Evolutionary conservation across 2,329 filamentous ascomycete genomes (phyloP).

Genomic region (Colletotrichum tamarilloi): DNA sequence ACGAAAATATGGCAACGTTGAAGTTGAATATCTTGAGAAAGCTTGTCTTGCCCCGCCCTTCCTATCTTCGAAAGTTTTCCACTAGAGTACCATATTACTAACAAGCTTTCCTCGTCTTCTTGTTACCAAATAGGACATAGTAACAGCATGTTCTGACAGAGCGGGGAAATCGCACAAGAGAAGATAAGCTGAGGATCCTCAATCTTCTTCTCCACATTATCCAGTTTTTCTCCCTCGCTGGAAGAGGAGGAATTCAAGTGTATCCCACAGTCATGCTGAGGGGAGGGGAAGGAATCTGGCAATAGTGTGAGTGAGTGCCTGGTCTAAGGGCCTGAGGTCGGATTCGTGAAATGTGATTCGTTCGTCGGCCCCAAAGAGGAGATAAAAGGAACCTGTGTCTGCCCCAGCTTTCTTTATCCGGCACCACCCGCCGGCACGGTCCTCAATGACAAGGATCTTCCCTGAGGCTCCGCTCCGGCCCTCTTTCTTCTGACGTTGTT

Average conservation of each 20-base stretch:
- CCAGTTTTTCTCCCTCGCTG: not conserved
- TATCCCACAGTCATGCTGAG: not conserved
- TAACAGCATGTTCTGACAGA: not conserved
- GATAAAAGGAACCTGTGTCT: slow-evolving; percentile 24
- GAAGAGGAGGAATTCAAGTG: not conserved
- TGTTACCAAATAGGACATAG: slow-evolving; percentile 19
- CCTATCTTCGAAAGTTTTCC: slow-evolving; percentile 11
- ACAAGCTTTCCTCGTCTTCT: not conserved
- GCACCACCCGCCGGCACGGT: slow-evolving; percentile 8
- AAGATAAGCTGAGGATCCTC: slow-evolving; percentile 17
- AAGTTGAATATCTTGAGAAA: not conserved
- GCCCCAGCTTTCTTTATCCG: slow-evolving; percentile 14
- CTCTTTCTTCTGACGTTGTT: too few relatives aligned
- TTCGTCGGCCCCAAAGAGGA: not conserved
- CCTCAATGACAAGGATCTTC: not conserved
- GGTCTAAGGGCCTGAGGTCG: slow-evolving; percentile 7
- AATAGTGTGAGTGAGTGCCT: not conserved
- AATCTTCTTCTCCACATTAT: slow-evolving; percentile 23
- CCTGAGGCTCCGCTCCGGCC: slow-evolving; percentile 21
- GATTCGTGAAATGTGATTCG: slow-evolving; percentile 14
- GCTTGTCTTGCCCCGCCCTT: not conserved
- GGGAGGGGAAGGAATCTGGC: not conserved
- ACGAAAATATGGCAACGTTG: slow-evolving; percentile 15
- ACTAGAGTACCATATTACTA: not conserved
- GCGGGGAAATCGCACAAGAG: not conserved